Base-by-base conservation (phyloP, 2,329 filamentous ascomycete genomes). In the Drechslerella stenobrocha region DNA sequence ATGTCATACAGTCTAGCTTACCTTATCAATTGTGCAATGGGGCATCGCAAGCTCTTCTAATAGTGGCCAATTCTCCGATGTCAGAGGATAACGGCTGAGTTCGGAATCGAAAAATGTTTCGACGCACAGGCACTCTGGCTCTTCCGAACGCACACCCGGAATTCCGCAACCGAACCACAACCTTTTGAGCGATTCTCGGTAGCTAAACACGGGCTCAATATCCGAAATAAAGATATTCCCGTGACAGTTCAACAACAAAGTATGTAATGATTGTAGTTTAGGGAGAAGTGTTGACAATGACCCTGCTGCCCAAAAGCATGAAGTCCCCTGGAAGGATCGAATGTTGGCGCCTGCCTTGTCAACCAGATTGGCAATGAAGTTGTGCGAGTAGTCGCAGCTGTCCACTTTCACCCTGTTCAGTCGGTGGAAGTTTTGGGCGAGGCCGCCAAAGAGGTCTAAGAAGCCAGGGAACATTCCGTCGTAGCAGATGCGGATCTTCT, bases 11-110 rank as follows among this genome's bases (percentile, higher is more conserved):
- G n/a, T 11, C 4, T 24, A 30, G 32, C 3, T 52, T 57, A 64
- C 59, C 45, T 52, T 57, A 2, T 56, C 52, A 52, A 45, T 52
- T 11, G 8, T 28, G 7, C 52, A 28, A 11, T 37, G 46, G 7
- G 53, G 59, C 55, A 64, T 30, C 2, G 59, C 59, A 13, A 64
- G 45, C 15, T 57, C 59, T 35, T 64, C 59, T 15, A 64, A 44
- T 9, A 28, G 30, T 11, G 59, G 59, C 59, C 52, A 64, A 2
- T 32, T 24, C 30, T 57, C 52, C 1, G 52, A 47, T 1, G 35
- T 57, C 7, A 64, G 50, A 20, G 40, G 45, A 42, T 57, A 42
- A 18, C 34, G 37, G 20, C 23, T 48, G 4, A 13, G 26, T 13
- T 46, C 26, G 4, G 52, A 42, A 28, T 45, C 48, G 23, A 57